Evolutionary conservation across 192 early-diverging fungal genomes (phyloP), one percentile per base, ranked within the genome.

Genomic region (Thamnidium elegans): DNA sequence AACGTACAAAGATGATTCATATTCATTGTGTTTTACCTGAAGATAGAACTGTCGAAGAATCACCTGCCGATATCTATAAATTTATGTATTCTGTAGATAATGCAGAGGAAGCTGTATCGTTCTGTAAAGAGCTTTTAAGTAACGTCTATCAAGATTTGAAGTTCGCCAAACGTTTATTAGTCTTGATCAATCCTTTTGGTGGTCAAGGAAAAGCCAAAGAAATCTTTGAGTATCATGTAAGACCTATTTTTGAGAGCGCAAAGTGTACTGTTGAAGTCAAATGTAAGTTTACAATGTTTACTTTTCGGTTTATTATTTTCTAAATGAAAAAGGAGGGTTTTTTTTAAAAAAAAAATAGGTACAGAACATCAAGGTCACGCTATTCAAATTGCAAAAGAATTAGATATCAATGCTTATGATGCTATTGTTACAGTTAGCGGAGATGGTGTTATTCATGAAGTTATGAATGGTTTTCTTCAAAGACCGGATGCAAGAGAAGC

Each of bases 391-490:
- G 83, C 84, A 10, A 78, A 69, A 50, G 69, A 73, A 3, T 47
- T 91, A 6, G 78, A 88, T 53, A 76, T 85, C 34, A 47, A 73
- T 0, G 47, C 63, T 9, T 94, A 81, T 62, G 81, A 82, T 42
- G 82, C 86, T 6, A 72, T 90, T 21, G 74, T 88, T 1, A 80
- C 85, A 31, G 75, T 92, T 42, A 85, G 85, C 75, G 92, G 92
- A 20, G 92, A 94, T 70, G 92, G 92, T 9, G 81, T 91, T 7
- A 78, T 91, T 31, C 89, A 94, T 52, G 92, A 94, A 70, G 72
- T 92, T 10, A 77, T 92, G 31, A 90, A 94, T 55, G 92, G 91
- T 4, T 75, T 92, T n/a, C 71, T 94, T 78, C 72, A 80, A 52
- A 75, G 91, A 23, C 71, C 81, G 4, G 90, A 94, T 67, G 88